phyloP scores from a whole-genome alignment of 176 grass and related monocot genomes.

The Alloteropsis semialata region DNA sequence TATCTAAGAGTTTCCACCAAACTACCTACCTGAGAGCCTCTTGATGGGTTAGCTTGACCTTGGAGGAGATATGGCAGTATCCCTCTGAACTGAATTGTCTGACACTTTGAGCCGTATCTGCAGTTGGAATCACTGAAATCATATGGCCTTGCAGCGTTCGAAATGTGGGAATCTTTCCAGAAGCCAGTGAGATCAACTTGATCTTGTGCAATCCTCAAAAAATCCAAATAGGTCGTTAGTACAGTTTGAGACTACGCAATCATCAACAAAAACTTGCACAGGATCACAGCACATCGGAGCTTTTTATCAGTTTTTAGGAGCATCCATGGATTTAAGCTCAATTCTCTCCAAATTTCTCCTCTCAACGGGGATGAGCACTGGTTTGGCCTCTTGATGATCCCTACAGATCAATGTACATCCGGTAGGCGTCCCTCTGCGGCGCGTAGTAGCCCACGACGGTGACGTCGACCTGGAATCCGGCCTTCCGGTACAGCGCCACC shows the following conservation, averaged over 20 bases:
- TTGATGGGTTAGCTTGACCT: background rate
- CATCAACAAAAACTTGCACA: background rate
- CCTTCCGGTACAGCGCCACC: slow-evolving; percentile 71
- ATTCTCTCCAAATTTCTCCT: too few relatives aligned
- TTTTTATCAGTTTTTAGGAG: background rate
- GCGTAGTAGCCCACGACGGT: slow-evolving; percentile 70
- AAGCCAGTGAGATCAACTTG: background rate
- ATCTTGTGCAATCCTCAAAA: background rate
- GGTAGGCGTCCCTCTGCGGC: slow-evolving; percentile 64
- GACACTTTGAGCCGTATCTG: background rate
- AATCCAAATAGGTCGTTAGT: background rate
- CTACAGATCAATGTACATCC: slow-evolving; percentile 89
- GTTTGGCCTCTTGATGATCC: background rate
- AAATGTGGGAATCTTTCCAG: background rate
- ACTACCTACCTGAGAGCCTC: background rate
- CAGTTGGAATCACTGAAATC: background rate
- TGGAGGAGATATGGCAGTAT: background rate
- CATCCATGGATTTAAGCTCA: background rate
- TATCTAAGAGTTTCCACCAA: background rate
- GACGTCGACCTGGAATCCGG: slow-evolving; percentile 71
- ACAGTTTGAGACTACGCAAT: background rate
- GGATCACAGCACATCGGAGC: background rate
- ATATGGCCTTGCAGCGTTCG: background rate
- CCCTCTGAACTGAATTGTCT: background rate
- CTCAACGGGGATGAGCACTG: background rate